These are phyloP conservation scores for Pleurotus platypus DNA, from an alignment of 768 basidiomycete genomes.

Conservation along the genomic window DNA sequence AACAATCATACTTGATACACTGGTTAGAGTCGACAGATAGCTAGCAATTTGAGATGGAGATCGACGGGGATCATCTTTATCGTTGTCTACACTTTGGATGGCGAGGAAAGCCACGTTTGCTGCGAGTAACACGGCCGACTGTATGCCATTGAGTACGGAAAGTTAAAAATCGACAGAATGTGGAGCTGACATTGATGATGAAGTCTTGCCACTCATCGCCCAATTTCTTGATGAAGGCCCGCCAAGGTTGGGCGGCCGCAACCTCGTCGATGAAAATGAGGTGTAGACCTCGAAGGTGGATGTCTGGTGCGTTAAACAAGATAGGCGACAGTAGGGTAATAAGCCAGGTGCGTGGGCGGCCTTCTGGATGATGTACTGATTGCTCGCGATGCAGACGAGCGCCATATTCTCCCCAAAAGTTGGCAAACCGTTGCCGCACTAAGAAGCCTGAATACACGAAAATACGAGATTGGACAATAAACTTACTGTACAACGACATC, in stretches of 20 bases:
- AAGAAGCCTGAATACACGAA: neutral
- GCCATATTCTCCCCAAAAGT: constrained; percentile 40
- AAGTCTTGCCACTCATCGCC: constrained; percentile 37
- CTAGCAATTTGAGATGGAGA: constrained; percentile 32
- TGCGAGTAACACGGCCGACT: constrained; percentile 47
- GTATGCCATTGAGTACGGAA: neutral
- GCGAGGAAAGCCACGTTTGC: constrained; percentile 49
- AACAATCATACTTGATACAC: constrained; percentile 38
- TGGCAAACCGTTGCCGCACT: constrained; percentile 33
- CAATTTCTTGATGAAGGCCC: constrained; percentile 30
- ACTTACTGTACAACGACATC: constrained; percentile 10
- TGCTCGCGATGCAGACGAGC: constrained; percentile 35
- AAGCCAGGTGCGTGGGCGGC: constrained; percentile 17
- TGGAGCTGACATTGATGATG: constrained; percentile 35
- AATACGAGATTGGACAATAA: too few species aligned
- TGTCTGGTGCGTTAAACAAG: constrained; percentile 42
- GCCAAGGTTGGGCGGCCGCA: constrained; percentile 34
- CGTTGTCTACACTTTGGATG: constrained; percentile 33
- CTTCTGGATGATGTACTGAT: constrained; percentile 15
- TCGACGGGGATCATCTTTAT: constrained; percentile 10
- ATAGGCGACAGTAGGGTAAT: constrained; percentile 33
- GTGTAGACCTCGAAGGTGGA: constrained; percentile 36
- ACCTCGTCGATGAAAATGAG: constrained; percentile 46
- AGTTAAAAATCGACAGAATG: neutral
- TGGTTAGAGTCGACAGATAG: constrained; percentile 40